Evolutionary conservation across 345 rosid species (phyloP).

Genomic region (Limnanthes douglasii): DNA sequence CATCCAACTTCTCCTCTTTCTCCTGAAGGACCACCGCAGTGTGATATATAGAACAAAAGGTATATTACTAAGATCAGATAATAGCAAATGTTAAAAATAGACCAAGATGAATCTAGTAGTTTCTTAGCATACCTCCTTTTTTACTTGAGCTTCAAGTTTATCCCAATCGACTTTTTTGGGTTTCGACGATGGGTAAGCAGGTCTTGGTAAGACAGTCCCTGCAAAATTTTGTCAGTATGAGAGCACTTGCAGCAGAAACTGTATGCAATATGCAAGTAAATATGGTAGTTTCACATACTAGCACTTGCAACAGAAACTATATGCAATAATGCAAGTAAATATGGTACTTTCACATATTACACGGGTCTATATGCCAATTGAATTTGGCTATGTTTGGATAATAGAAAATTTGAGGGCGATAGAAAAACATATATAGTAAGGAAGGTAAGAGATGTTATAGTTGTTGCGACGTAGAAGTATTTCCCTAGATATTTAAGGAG

Average conservation of each 20-base stretch:
- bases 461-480: too few species aligned
- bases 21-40: constrained; percentile 34
- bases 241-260: too few species aligned
- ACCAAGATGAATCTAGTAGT: background rate
- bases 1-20: constrained; percentile 89
- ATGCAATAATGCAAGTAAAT: too few species aligned
- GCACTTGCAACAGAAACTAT: too few species aligned
- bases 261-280: too few species aligned
- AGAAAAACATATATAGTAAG: too few species aligned
- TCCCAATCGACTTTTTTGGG: constrained; percentile 59
- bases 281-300: too few species aligned
- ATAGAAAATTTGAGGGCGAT: too few species aligned
- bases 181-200: constrained; percentile 77
- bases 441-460: too few species aligned
- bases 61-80: background rate
- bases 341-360: too few species aligned
- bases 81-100: background rate
- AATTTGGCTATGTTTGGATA: too few species aligned
- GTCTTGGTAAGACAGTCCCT: constrained; percentile 29
- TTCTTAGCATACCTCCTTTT: constrained; percentile 39
- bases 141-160: constrained; percentile 73
- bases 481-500: too few species aligned
- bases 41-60: background rate
- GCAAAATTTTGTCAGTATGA: constrained; percentile 4
- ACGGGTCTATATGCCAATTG: background rate